phyloP scores from a whole-genome alignment of 805 yeast genomes.

The Candida namnaoensis region DNA sequence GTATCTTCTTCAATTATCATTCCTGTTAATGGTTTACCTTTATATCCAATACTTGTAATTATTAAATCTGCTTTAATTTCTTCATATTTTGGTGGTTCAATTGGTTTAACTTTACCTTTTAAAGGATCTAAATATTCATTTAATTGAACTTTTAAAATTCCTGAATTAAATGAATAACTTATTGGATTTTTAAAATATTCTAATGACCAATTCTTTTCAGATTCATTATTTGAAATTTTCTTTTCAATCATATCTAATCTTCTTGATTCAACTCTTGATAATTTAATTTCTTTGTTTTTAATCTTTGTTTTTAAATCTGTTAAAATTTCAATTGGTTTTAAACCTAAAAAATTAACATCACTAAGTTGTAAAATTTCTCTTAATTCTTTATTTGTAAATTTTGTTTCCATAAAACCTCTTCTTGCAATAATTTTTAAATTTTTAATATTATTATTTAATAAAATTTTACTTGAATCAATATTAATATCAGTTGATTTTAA shows the following conservation, averaged over 20 bases:
- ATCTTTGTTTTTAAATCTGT: slow-evolving; percentile 1
- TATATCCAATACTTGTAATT: slow-evolving; percentile 78
- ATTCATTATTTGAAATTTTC: neutral
- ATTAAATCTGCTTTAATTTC: slow-evolving; percentile 50
- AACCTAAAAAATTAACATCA: slow-evolving; percentile 4
- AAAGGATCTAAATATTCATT: slow-evolving; percentile 5
- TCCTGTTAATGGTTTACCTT: slow-evolving; percentile 56
- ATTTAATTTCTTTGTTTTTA: slow-evolving; percentile 14
- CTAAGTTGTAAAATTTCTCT: slow-evolving; percentile 61
- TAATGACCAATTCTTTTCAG: slow-evolving; percentile 44
- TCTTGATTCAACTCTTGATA: slow-evolving; percentile 52
- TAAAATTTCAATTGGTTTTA: slow-evolving; percentile 11
- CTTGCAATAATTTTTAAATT: slow-evolving; percentile 73
- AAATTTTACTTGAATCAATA: slow-evolving; percentile 42
- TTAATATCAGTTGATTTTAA: slow-evolving; percentile 73
- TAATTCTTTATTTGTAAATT: slow-evolving; percentile 87
- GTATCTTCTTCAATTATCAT: slow-evolving; percentile 33
- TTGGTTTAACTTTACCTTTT: slow-evolving; percentile 16
- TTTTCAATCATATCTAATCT: slow-evolving; percentile 38
- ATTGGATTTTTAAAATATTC: slow-evolving; percentile 43
- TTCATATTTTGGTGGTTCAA: slow-evolving; percentile 10
- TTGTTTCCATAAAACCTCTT: slow-evolving; percentile 77
- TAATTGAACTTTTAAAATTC: slow-evolving; percentile 16
- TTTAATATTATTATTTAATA: slow-evolving; percentile 46
- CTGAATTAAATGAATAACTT: neutral